Base-by-base conservation (phyloP, 139 green algal genomes). In the Asterochloris erici region DNA sequence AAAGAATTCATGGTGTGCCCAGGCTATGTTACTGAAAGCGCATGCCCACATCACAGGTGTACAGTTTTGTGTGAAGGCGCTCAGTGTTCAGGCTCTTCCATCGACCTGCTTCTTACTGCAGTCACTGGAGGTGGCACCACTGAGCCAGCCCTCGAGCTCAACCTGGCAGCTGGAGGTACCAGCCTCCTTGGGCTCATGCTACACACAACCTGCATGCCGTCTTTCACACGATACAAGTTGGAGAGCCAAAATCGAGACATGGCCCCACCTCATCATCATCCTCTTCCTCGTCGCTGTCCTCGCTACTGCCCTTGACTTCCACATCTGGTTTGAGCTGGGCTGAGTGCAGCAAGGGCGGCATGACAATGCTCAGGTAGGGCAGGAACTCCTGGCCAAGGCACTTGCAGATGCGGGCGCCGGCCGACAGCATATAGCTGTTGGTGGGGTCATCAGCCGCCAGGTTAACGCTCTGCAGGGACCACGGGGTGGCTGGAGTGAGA, bases 351-450 rank as follows among this genome's bases (percentile, higher is more conserved):
- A 99, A 90, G 26, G 91, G 92, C 23, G 96, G 97, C 96, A 99
- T 98, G 73, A 99, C 95, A 16, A 94, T 70, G 60, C 78, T 61
- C 85, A 99, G 90, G 90, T 98, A 99, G 10, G 96, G 95, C 63
- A 99, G 83, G 88, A 99, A 99, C 85, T 99, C 97, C 0, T 91
- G 74, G 14, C 96, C 94, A 75, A 99, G 88, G 82, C 94, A 96
- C 88, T 98, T 99, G 93, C 97, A 99, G 79, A 99, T 89, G 64
- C 97, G 92, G 0, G 97, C 95, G 77, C 96, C 97, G 15, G 97
- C 97, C 88, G 98, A 94, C 84, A 96, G 89, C 92, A 97, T 96
- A 89, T 98, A 97, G 83, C 85, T 87, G 27, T 83, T 71, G 27
- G 93, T 96, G 23, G 94, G 95, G 81, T 95, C 91, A 82, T 95